These are phyloP conservation scores for Chlorencoelia australis DNA, from an alignment of 2,329 filamentous ascomycete species.

Conservation along the genomic window DNA sequence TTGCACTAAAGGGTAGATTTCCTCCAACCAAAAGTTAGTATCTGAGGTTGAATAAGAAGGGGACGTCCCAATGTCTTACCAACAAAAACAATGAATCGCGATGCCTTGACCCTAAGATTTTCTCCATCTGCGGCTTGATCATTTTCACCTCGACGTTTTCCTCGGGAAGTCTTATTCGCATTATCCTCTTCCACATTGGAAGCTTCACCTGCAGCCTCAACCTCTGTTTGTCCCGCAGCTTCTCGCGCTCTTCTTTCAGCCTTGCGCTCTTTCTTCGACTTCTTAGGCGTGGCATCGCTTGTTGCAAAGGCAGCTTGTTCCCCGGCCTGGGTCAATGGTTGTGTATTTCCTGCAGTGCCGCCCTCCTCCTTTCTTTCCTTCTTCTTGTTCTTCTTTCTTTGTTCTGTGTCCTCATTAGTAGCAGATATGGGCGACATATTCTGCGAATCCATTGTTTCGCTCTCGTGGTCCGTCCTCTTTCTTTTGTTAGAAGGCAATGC, in stretches of 20 bases:
- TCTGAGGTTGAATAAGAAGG: neutral
- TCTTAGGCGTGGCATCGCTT: constrained; percentile 23
- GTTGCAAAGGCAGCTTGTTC: constrained; percentile 8
- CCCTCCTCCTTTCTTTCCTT: too few relatives aligned
- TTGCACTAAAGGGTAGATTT: constrained; percentile 83
- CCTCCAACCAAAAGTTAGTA: constrained; percentile 36
- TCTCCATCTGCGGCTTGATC: constrained; percentile 28
- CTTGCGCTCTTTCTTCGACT: constrained; percentile 29
- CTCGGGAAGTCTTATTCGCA: neutral
- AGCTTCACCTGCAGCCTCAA: constrained; percentile 1
- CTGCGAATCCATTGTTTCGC: constrained; percentile 10
- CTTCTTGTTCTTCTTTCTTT: neutral
- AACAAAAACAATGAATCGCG: constrained; percentile 70
- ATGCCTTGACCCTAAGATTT: constrained; percentile 16
- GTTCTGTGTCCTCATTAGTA: constrained; percentile 6
- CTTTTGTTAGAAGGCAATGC: constrained; percentile 14
- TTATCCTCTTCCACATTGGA: constrained; percentile 1
- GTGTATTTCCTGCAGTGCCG: too few relatives aligned
- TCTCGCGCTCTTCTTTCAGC: constrained; percentile 27
- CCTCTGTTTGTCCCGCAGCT: constrained; percentile 12
- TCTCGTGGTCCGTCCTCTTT: constrained; percentile 13
- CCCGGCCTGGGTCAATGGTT: neutral
- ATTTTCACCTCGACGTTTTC: constrained; percentile 27
- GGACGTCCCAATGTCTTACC: constrained; percentile 35
- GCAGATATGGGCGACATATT: constrained; percentile 8